Conservation (phyloP, 2,329 filamentous ascomycete genomes). For the Fusarium tupiense region DNA sequence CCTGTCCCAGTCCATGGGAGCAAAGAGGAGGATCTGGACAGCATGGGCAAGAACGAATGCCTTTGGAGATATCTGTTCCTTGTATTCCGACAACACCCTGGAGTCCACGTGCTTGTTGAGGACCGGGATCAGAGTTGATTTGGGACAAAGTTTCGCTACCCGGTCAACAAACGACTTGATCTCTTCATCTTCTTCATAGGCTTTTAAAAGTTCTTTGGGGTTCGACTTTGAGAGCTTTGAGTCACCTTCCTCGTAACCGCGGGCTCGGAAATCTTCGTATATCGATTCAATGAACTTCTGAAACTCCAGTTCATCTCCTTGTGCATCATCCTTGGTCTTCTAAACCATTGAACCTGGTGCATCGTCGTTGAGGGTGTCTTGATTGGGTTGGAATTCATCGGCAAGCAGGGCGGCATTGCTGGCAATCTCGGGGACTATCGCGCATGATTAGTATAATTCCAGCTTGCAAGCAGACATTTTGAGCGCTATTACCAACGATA, state of each 20-base stretch:
- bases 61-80: rapidly evolving
- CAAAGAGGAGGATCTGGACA: background rate
- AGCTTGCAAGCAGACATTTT: no score
- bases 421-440: no score
- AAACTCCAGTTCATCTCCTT: background rate
- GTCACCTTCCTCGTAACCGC: rapidly evolving
- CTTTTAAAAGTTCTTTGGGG: rapidly evolving
- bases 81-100: rapidly evolving
- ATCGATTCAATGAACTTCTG: background rate
- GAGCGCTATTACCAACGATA: background rate
- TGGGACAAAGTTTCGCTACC: background rate
- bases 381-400: background rate
- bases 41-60: background rate
- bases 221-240: background rate
- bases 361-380: background rate
- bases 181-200: background rate
- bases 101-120: background rate
- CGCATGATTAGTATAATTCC: no score
- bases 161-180: background rate
- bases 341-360: background rate
- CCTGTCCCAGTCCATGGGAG: background rate
- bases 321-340: background rate
- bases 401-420: no score
- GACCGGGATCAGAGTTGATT: background rate
- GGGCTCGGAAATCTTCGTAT: background rate